Base-by-base conservation (phyloP, 768 basidiomycete species). In the Agaricus blazei region DNA sequence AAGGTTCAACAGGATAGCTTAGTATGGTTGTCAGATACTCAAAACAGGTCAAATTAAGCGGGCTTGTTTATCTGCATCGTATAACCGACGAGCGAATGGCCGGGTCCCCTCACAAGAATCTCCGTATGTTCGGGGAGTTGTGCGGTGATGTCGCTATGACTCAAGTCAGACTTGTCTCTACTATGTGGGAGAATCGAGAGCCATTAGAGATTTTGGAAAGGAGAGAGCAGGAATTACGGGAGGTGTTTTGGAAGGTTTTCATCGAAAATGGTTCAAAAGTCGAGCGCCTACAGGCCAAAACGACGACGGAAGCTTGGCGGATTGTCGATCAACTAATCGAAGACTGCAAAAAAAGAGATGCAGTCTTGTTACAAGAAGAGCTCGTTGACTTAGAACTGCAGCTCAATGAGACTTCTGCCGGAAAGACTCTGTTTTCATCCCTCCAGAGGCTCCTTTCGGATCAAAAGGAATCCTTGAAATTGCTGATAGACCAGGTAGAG, bases 211-310 rank as follows among this genome's bases (percentile, higher is more conserved):
- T 65, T 44, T 58, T 48, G 67, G 69, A 64, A 48, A 60, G 58
- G 8, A 70, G 77, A 14, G 78, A 80, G 58, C 52, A 48, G 1
- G 72, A 76, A 58, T 67, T 78, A 26, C 51, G 24, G 28, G 54
- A 51, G 57, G 67, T 65, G 45, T 78, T 77, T 62, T 80, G 76
- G 68, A 73, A 75, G 57, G 67, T 70, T 15, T 72, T 70, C 28
- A 64, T 78, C 15, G 70, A 73, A 34, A 69, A 68, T 61, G 74
- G 76, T 8, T 75, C 78, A 0, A 58, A 52, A 9, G 54, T 78
- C n/a, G 60, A 69, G 24, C 73, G 75, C 14, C 70, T n/a, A n/a
- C n/a, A n/a, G n/a, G n/a, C n/a, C n/a, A n/a, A n/a, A n/a, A n/a
- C n/a, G n/a, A n/a, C n/a, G n/a, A n/a, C n/a, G n/a, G n/a, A 64